Evolutionary conservation across 192 early-diverging fungal genomes (phyloP), one percentile per base, ranked within the genome.

Genomic region (Coemansia sp.): DNA sequence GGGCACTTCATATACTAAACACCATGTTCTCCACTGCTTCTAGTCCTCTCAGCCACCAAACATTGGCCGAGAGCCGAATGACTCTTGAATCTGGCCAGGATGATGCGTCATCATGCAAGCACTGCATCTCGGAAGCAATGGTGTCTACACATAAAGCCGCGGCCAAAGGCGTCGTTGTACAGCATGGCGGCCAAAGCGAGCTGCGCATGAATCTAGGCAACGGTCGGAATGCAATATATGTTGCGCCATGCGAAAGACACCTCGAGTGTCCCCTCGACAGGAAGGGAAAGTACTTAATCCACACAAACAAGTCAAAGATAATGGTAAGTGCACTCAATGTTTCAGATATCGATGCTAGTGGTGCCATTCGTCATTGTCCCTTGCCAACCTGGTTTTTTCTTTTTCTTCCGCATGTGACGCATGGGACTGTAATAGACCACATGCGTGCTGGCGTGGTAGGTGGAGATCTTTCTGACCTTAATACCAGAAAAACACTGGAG

Each of bases 261-360:
- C 61, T 77, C 7, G 80, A 77, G 45, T 83, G 80, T 59, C 80
- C 80, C 32, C 66, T 78, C 26, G 76, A 78, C 55, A 83, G 69
- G 60, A 71, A 74, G 73, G 80, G 80, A 65, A 74, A 71, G 26
- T 83, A 83, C 65, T 63, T 83, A 40, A 69, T 83, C 16, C 80
- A 83, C 65, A 78, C 74, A 11, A 76, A 77, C 72, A 66, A 69
- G 72, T 69, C 74, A 5, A 77, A 77, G 43, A 83, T 83, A 61
- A 83, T 78, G 72, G 78, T 81, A 76, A 75, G 78, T 71, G 19
- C 57, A 54, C 37, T 40, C 39, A 40, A 52, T 52, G 49, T 22
- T 52, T 52, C 21, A 52, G 49, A 52, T 22, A 8, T 12, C 12
- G 49, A 12, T 11, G 3, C 47, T 3, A 48, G n/a, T 26, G 26